Evolutionary conservation across 148 eudicot genomes (phyloP), one percentile per base, ranked within the genome.

Genomic region (Agrostemma githago): DNA sequence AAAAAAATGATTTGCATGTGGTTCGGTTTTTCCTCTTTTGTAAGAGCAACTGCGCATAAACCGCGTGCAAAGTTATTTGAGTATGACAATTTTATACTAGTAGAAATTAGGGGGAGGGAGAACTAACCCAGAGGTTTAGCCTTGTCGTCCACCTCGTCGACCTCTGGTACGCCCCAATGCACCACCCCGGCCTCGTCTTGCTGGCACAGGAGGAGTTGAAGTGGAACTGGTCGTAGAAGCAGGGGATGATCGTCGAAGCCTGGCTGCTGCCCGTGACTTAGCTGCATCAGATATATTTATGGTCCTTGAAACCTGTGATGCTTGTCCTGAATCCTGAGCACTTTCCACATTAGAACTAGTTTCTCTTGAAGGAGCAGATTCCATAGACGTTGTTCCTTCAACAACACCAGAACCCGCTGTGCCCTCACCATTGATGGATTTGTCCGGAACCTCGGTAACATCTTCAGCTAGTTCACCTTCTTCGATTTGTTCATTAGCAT

Each of bases 211-310:
- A 53, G 72, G 19, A 51, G 72, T 51, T 26, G 48, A 62, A 53
- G 86, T n/a, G 61, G 78, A 37, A 69, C 74, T 41, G 42, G 81
- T 66, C 15, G 86, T 62, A 63, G 87, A 58, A 76, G 89, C 63
- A 69, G 76, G 48, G 15, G 81, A 70, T 11, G 8, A 5, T 64
- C 72, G 83, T 53, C 83, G 84, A 39, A 82, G 85, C 76, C 96
- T 86, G 14, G 74, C 73, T 17, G 76, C 68, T 59, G 87, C 77
- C 66, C 85, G 82, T 77, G 72, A 79, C 77, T 56, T 86, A 37
- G 96, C 98, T 77, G 92, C 86, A 72, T 84, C 92, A 19, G 48
- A 19, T 68, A 89, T 67, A 77, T 86, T 89, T 9, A 93, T 89
- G 4, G 92, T 90, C 5, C 84, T 88, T 62, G 86, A 77, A 70